phyloP scores from a whole-genome alignment of 345 rosid genomes.

The Capsella bursapastoris region DNA sequence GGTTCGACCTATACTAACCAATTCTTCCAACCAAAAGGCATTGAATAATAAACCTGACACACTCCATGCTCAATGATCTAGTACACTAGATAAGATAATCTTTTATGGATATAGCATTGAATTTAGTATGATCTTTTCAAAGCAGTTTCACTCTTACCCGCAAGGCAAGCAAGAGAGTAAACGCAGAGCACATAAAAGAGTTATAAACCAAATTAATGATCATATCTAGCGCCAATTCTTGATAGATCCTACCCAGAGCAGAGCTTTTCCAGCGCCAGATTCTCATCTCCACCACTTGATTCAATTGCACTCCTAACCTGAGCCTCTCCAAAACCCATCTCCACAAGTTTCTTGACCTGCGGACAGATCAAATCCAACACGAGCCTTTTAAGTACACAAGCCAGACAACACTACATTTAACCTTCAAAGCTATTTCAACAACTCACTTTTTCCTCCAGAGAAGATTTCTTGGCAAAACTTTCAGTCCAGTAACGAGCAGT shows the following conservation, averaged over 20 bases:
- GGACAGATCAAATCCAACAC: conserved; percentile 28
- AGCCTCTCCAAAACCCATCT: conserved; percentile 93
- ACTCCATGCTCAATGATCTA: conserved; percentile 5
- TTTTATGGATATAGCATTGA: conserved; percentile 30
- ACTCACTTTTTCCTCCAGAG: conserved; percentile 86
- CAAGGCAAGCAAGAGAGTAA: conserved; percentile 23
- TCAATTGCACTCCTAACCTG: conserved; percentile 81
- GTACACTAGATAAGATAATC: conserved; percentile 14
- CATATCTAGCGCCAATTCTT: conserved; percentile 23
- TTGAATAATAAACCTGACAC: conserved; percentile 13
- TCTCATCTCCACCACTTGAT: conserved; percentile 94
- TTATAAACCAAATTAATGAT: conserved; percentile 13
- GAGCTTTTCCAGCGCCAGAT: conserved; percentile 91
- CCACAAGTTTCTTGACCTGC: conserved; percentile 85
- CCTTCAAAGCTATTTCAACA: not conserved
- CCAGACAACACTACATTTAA: not conserved
- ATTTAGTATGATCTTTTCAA: not conserved
- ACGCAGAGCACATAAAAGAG: conserved; percentile 6
- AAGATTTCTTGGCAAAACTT: conserved; percentile 83
- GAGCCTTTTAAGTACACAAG: conserved; percentile 10
- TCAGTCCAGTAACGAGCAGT: conserved; percentile 99
- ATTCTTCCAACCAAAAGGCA: not conserved
- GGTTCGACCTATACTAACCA: conserved; percentile 11
- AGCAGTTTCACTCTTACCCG: conserved; percentile 13
- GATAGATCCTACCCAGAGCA: conserved; percentile 57